These are phyloP conservation scores for Zymoseptoria brevis DNA, from an alignment of 2,329 filamentous ascomycete species.

Conservation along the genomic window DNA sequence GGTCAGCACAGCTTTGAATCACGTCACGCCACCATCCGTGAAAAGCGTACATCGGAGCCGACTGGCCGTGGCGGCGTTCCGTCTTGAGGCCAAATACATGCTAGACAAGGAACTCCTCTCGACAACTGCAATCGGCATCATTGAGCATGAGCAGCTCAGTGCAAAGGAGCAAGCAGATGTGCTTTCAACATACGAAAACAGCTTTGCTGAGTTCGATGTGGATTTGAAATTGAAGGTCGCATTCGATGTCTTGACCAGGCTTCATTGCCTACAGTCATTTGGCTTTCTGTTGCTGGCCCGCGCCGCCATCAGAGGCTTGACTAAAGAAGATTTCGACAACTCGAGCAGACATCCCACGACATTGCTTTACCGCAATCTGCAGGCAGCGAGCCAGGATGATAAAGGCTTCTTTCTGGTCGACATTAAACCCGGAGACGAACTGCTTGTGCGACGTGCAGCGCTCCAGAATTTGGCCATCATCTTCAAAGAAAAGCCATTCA, in stretches of 20 bases:
- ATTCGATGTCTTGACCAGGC: background rate
- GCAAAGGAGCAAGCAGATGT: conserved; percentile 1
- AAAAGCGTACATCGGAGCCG: background rate
- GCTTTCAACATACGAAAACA: conserved; percentile 1
- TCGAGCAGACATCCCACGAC: background rate
- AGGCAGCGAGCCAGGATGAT: background rate
- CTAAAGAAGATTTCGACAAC: conserved; percentile 3
- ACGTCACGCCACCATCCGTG: background rate
- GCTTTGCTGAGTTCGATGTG: background rate
- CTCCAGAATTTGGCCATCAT: conserved; percentile 15
- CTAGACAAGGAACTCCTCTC: background rate
- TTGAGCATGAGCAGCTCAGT: background rate
- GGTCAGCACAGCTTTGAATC: background rate
- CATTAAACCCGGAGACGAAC: background rate
- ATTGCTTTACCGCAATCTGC: background rate
- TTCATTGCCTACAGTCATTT: background rate
- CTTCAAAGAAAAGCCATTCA: conserved; percentile 26
- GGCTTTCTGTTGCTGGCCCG: background rate
- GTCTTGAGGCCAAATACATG: background rate
- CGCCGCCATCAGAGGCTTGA: conserved; percentile 1
- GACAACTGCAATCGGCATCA: background rate
- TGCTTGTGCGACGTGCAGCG: conserved; percentile 2
- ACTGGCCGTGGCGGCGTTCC: background rate
- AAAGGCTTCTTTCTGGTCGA: background rate
- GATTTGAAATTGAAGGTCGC: background rate